A percentile compares a stretch with the other conserved stretches of the same genome.
Evolutionary conservation across 768 basidiomycete genomes (phyloP).

Genomic region (Boletus vermiculosoides): DNA sequence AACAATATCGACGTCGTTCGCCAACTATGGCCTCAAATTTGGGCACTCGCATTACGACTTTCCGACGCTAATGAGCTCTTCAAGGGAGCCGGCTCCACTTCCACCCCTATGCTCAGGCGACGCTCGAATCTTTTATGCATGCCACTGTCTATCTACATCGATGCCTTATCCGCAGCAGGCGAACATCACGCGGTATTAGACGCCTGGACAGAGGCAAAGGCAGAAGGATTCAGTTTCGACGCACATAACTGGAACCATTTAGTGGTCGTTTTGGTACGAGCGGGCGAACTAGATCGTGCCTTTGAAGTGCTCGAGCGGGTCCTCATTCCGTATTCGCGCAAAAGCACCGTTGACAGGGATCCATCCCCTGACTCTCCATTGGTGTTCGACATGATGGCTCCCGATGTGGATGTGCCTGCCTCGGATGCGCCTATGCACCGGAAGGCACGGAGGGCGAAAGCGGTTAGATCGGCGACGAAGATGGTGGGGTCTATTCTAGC

Average conservation of each 20-base stretch:
- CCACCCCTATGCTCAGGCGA: slow-evolving; percentile 21
- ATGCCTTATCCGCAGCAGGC: slow-evolving; percentile 65
- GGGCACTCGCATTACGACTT: slow-evolving; percentile 51
- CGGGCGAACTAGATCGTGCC: slow-evolving; percentile 78
- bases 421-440: slow-evolving; percentile 33
- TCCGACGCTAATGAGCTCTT: slow-evolving; percentile 37
- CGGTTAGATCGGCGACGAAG: slow-evolving; percentile 19
- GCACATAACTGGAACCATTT: slow-evolving; percentile 92
- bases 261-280: slow-evolving; percentile 69
- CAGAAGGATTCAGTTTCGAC: slow-evolving; percentile 73
- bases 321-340: slow-evolving; percentile 56
- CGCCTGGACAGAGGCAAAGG: slow-evolving; percentile 65
- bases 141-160: slow-evolving; percentile 81
- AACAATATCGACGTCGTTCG: slow-evolving; percentile 54
- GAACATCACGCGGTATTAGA: slow-evolving; percentile 57
- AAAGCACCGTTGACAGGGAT: slow-evolving; percentile 28
- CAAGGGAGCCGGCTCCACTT: slow-evolving; percentile 15
- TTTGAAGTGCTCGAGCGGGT: slow-evolving; percentile 81
- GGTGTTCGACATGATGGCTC: slow-evolving; percentile 32
- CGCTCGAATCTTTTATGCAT: slow-evolving; percentile 63
- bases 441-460: slow-evolving; percentile 25
- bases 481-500: slow-evolving; percentile 14
- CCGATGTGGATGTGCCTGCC: slow-evolving; percentile 25
- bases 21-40: slow-evolving; percentile 67
- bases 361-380: slow-evolving; percentile 41